Evolutionary conservation across 768 basidiomycete species (phyloP).

Genomic region (Psilocybe tampanensis): DNA sequence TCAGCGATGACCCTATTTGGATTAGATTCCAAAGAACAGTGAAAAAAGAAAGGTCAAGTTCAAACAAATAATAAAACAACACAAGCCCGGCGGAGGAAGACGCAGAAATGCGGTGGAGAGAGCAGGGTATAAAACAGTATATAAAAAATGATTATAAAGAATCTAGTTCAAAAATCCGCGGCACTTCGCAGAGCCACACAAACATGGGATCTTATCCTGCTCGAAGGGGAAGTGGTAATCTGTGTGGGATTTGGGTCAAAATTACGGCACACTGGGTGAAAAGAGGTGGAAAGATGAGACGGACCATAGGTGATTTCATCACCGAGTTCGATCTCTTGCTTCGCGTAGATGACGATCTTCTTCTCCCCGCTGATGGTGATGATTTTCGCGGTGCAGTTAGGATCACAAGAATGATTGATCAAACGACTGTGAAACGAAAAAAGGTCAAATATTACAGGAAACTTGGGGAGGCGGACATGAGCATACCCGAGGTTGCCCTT

Average conservation of each 20-base stretch:
- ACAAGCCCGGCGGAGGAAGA: not conserved
- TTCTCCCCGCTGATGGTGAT: conserved; percentile 91
- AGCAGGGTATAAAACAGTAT: conserved; percentile 23
- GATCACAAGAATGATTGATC: conserved; percentile 99
- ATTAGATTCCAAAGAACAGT: not conserved
- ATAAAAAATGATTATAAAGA: conserved; percentile 17
- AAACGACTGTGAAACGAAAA: conserved; percentile 66
- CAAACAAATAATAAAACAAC: conserved; percentile 10
- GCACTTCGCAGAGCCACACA: conserved; percentile 89
- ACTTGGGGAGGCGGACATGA: conserved; percentile 8
- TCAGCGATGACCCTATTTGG: not conserved
- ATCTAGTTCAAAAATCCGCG: conserved; percentile 94
- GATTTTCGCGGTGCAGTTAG: conserved; percentile 89
- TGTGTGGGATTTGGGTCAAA: conserved; percentile 41
- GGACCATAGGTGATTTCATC: conserved; percentile 97
- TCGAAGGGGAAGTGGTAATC: conserved; percentile 99
- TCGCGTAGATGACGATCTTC: conserved; percentile 99
- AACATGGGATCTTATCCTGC: conserved; percentile 94
- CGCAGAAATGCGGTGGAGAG: conserved; percentile 4
- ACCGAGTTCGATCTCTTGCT: conserved; percentile 92
- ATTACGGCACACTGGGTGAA: not conserved
- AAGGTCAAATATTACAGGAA: conserved; percentile 9
- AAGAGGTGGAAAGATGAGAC: conserved; percentile 25
- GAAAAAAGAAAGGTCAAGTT: not conserved
- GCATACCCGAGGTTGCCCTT: conserved; percentile 96